These are phyloP conservation scores for Metschnikowia cubensis DNA, from an alignment of 805 yeast species.

Conservation along the genomic window DNA sequence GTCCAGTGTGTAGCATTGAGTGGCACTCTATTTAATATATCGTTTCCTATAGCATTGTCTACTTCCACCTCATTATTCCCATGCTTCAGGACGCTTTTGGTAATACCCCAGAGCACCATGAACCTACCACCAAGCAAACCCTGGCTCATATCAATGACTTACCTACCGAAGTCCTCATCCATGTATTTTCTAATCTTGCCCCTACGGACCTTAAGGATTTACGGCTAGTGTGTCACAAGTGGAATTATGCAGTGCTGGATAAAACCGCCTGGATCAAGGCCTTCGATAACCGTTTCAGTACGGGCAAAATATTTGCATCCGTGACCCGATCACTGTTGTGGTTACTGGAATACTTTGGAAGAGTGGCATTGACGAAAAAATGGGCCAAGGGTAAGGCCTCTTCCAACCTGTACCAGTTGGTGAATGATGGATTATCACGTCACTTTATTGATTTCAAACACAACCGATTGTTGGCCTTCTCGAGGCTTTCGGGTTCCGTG, in stretches of 20 bases:
- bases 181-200: conserved; percentile 44
- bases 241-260: conserved; percentile 45
- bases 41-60: background rate
- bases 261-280: conserved; percentile 46
- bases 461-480: conserved; percentile 26
- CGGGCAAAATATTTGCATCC: conserved; percentile 38
- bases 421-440: conserved; percentile 26
- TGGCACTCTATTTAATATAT: background rate
- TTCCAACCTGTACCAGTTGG: conserved; percentile 26
- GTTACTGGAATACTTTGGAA: conserved; percentile 43
- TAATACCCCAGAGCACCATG: conserved; percentile 14
- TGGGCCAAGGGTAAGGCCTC: conserved; percentile 38
- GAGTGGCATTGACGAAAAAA: conserved; percentile 31
- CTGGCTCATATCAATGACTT: conserved; percentile 27
- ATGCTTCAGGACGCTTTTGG: conserved; percentile 23
- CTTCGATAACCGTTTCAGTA: conserved; percentile 38
- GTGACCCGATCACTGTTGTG: conserved; percentile 42
- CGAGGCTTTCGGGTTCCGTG: conserved; percentile 26
- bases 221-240: conserved; percentile 44
- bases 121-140: background rate
- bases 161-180: conserved; percentile 47
- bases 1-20: background rate
- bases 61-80: background rate
- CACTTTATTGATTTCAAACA: conserved; percentile 26
- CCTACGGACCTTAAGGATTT: conserved; percentile 39